A percentile compares a stretch with the other conserved stretches of the same genome.
Evolutionary conservation across 148 eudicot genomes (phyloP).

Genomic region (Nepenthes mirabilis): DNA sequence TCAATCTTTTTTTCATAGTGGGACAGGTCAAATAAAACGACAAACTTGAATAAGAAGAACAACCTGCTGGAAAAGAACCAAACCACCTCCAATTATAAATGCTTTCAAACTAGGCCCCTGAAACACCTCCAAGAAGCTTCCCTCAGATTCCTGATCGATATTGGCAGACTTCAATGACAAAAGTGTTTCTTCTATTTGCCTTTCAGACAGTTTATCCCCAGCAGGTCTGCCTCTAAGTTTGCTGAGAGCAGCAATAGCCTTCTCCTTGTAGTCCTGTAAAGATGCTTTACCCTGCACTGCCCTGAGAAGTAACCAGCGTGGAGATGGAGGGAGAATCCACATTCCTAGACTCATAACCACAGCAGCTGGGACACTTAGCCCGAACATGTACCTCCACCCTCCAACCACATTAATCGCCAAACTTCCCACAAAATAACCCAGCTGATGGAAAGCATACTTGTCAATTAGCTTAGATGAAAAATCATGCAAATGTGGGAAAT

Average conservation of each 20-base stretch:
- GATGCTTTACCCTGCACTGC: constrained; percentile 79
- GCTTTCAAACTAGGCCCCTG: constrained; percentile 89
- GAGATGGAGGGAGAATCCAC: constrained; percentile 85
- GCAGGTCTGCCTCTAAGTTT: constrained; percentile 70
- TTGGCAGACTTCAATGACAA: constrained; percentile 63
- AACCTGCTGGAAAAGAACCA: constrained; percentile 97
- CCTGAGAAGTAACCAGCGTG: constrained; percentile 90
- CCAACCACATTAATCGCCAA: constrained; percentile 58
- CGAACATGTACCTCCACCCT: constrained; percentile 99
- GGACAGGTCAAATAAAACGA: neutral
- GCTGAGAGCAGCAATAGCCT: constrained; percentile 55
- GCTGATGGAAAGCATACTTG: constrained; percentile 30
- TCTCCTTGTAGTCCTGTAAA: constrained; percentile 55
- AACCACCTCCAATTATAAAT: constrained; percentile 90
- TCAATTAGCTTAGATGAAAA: constrained; percentile 3
- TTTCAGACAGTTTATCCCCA: constrained; percentile 62
- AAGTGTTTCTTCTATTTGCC: constrained; percentile 68
- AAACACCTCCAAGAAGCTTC: constrained; percentile 68
- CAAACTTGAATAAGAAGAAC: constrained; percentile 10
- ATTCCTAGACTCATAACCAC: constrained; percentile 75
- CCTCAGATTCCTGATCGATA: constrained; percentile 58
- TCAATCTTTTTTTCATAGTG: too few species aligned
- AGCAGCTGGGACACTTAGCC: constrained; percentile 68
- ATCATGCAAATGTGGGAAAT: neutral
- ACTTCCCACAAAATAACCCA: constrained; percentile 86